These are phyloP conservation scores for Zymoseptoria brevis DNA, from an alignment of 2,329 filamentous ascomycete genomes.

Conservation along the genomic window DNA sequence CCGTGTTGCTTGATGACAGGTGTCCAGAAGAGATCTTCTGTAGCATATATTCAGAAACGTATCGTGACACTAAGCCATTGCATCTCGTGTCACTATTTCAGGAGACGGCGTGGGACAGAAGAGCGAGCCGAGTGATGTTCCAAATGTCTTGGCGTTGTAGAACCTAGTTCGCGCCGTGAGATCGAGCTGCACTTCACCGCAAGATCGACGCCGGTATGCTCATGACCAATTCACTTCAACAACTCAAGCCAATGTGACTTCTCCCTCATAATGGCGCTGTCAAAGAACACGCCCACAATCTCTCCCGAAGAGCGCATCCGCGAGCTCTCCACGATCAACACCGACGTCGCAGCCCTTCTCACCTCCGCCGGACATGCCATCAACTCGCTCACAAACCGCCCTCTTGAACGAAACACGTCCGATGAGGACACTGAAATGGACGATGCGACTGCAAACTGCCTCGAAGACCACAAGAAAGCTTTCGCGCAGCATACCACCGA, in stretches of 20 bases:
- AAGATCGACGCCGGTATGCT: background rate
- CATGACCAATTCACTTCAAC: background rate
- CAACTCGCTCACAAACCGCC: constrained; percentile 51
- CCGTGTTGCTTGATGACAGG: background rate
- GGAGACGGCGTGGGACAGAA: background rate
- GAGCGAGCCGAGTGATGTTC: too few species aligned
- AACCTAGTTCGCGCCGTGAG: background rate
- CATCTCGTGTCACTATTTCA: background rate
- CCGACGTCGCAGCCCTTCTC: constrained; percentile 48
- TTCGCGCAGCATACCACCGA: constrained; percentile 49
- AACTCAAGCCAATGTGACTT: background rate
- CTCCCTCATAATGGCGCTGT: constrained; percentile 8
- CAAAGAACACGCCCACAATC: constrained; percentile 31
- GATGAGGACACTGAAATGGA: constrained; percentile 22
- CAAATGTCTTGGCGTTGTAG: background rate
- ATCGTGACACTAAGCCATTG: background rate
- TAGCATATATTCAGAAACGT: background rate
- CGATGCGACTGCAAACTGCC: constrained; percentile 40
- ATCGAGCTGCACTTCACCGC: background rate
- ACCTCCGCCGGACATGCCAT: constrained; percentile 55
- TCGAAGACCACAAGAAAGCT: constrained; percentile 49
- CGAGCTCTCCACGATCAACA: constrained; percentile 72
- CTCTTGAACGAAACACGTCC: constrained; percentile 23
- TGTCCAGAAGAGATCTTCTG: background rate
- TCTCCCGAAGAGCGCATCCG: constrained; percentile 69